These are phyloP conservation scores for Trichocladium uniseriatum DNA, from an alignment of 495 filamentous ascomycete genomes.

Conservation along the genomic window DNA sequence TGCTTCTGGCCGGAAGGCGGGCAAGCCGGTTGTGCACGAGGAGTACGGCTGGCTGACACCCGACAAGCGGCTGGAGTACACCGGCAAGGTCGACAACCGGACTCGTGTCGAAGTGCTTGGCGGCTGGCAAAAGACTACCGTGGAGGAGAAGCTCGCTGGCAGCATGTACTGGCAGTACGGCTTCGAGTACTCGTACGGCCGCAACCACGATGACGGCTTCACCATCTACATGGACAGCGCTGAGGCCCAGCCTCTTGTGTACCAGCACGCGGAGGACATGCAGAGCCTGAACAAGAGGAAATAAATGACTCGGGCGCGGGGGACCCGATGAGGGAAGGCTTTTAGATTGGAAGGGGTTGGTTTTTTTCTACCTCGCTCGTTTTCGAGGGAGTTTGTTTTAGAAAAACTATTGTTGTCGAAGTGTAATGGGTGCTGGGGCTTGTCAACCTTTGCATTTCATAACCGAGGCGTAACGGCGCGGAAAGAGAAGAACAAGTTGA, in stretches of 20 bases:
- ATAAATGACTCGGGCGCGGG: too few species aligned
- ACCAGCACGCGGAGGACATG: constrained; percentile 23
- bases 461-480: too few species aligned
- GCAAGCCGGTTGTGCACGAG: constrained; percentile 61
- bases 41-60: constrained; percentile 51
- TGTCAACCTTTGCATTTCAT: too few species aligned
- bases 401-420: too few species aligned
- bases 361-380: too few species aligned
- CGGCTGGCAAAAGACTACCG: constrained; percentile 49
- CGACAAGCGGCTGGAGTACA: constrained; percentile 30
- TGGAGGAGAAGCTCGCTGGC: constrained; percentile 42
- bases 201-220: constrained; percentile 52
- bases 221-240: constrained; percentile 35
- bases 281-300: constrained; percentile 22
- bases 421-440: too few species aligned
- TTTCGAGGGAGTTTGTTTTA: too few species aligned
- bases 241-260: constrained; percentile 34
- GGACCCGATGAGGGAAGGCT: too few species aligned
- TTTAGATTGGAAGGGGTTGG: too few species aligned
- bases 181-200: constrained; percentile 43
- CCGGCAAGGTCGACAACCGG: constrained; percentile 22
- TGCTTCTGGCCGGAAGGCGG: constrained; percentile 41
- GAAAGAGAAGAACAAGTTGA: too few species aligned
- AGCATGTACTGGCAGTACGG: constrained; percentile 64
- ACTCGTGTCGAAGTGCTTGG: constrained; percentile 40